These are phyloP conservation scores for Xylariaceae sp. DNA, from an alignment of 2,329 filamentous ascomycete species.

Conservation along the genomic window DNA sequence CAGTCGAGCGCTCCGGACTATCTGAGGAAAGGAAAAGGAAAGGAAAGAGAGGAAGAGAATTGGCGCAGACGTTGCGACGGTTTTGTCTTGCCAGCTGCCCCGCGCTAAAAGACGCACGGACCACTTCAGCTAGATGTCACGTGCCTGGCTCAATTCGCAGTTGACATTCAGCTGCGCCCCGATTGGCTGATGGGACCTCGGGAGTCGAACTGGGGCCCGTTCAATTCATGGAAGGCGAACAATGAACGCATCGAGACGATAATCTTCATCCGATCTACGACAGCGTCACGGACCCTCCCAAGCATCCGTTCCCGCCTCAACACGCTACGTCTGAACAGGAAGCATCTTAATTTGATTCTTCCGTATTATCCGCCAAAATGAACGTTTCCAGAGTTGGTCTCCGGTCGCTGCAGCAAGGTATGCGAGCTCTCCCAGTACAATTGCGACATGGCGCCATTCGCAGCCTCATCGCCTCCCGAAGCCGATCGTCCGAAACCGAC, in stretches of 20 bases:
- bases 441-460: neutral
- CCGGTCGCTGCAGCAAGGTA: constrained; percentile 55
- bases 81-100: constrained; percentile 8
- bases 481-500: no score
- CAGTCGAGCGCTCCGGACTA: constrained; percentile 44
- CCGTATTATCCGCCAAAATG: constrained; percentile 36
- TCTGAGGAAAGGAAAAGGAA: constrained; percentile 40
- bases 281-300: neutral
- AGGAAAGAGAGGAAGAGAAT: constrained; percentile 18
- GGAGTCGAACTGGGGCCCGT: constrained; percentile 11
- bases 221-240: constrained; percentile 4
- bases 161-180: constrained; percentile 21
- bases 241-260: constrained; percentile 26
- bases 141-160: constrained; percentile 10
- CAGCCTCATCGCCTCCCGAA: no score
- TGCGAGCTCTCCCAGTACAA: constrained; percentile 20
- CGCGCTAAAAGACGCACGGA: constrained; percentile 19
- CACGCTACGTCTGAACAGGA: neutral
- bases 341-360: neutral
- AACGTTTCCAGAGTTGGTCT: constrained; percentile 53
- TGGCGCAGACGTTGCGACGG: neutral
- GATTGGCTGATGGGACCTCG: constrained; percentile 24
- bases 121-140: constrained; percentile 10
- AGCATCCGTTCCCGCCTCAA: neutral
- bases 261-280: constrained; percentile 11